Evolutionary conservation across 441 rosid genomes (phyloP), one percentile per base, ranked within the genome.

Genomic region (Cnidoscolus chayamansa): DNA sequence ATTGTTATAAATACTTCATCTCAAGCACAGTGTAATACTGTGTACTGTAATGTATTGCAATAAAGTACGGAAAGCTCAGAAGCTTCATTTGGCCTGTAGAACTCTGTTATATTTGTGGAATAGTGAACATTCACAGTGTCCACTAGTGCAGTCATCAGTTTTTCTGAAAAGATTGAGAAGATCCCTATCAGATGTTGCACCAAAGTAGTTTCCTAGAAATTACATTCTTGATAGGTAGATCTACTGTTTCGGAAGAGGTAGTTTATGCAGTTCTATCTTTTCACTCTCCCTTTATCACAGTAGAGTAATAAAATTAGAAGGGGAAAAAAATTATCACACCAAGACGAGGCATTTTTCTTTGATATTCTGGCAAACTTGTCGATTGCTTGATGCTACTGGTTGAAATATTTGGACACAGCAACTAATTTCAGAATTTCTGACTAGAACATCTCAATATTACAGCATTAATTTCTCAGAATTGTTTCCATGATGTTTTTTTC

Each of bases 141-240:
- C 25, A 30, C 56, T 47, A 1, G 65, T 30, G 40, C 37, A 37
- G 47, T 8, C 32, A 53, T 0, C 49, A 16, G n/a, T 60, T 71
- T 13, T 49, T 35, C 49, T 72, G 2, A 55, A 64, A 51, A 25
- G 10, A 16, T 19, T 20, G 49, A 49, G 50, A 13, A 30, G 58
- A 60, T 15, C 72, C 60, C 60, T 30, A 40, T 75, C 70, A 35
- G 35, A 75, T 66, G 54, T 76, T 54, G 69, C 56, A 59, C 43
- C 25, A 31, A 54, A 48, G 83, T 50, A 54, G 58, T 67, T 77
- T 76, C 81, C 49, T 55, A 51, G 85, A 68, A 82, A 71, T 50
- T 78, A 58, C 75, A 61, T 60, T 50, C 25, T 60, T 49, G 20
- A 20, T 4, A 7, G 45, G 61, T 1, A 20, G 4, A 20, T 70